Conservation (phyloP, 1,139 yeast genomes). For the Hansenula lynferdii region DNA sequence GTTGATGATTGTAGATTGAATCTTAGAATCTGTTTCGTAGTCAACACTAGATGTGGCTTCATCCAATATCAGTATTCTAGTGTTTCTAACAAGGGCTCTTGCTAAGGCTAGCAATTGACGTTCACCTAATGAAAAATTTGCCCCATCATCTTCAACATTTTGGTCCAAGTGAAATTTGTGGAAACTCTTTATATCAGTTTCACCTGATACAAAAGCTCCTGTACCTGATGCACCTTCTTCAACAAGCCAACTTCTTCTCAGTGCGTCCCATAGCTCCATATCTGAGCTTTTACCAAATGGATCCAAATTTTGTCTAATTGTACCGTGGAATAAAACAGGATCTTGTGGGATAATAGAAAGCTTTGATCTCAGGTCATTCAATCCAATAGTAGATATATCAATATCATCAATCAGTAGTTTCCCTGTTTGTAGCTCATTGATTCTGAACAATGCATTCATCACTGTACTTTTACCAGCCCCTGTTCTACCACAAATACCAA, state of each 20-base stretch:
- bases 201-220: constrained; percentile 9
- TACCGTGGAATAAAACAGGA: constrained; percentile 66
- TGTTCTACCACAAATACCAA: constrained; percentile 77
- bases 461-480: constrained; percentile 79
- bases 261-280: constrained; percentile 46
- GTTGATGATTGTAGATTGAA: constrained; percentile 48
- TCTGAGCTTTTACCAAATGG: constrained; percentile 55
- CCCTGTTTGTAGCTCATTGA: constrained; percentile 53
- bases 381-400: constrained; percentile 52
- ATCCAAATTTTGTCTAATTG: constrained; percentile 61
- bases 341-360: constrained; percentile 77
- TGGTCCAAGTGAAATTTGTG: constrained; percentile 57
- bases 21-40: constrained; percentile 57
- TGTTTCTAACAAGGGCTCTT: constrained; percentile 54
- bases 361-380: constrained; percentile 52
- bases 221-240: constrained; percentile 25
- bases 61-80: constrained; percentile 56
- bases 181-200: constrained; percentile 16
- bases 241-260: constrained; percentile 52
- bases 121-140: constrained; percentile 63
- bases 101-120: constrained; percentile 63
- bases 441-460: constrained; percentile 59
- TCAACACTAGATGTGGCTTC: constrained; percentile 74
- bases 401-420: constrained; percentile 51
- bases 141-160: constrained; percentile 56